Conservation (phyloP, 1,139 yeast species). For the Spathaspora jeffriesii region DNA sequence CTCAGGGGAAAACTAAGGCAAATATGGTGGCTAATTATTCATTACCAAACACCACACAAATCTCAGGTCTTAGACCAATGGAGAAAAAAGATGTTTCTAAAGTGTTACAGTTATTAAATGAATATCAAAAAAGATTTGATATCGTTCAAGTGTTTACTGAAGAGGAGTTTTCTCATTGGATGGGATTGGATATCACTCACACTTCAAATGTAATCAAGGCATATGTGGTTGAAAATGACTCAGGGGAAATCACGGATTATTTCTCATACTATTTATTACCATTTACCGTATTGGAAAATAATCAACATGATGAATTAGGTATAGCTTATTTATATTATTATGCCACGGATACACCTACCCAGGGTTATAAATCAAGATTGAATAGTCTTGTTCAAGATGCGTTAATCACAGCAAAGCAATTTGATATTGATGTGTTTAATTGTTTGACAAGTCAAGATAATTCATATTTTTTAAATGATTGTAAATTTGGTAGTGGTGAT, state of each 20-base stretch:
- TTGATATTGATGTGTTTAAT: slow-evolving; percentile 86
- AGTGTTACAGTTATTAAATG: slow-evolving; percentile 57
- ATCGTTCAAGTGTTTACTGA: slow-evolving; percentile 66
- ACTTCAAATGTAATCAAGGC: slow-evolving; percentile 61
- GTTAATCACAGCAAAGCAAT: slow-evolving; percentile 67
- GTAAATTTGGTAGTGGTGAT: slow-evolving; percentile 93
- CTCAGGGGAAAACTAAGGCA: slow-evolving; percentile 72
- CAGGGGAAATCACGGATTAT: slow-evolving; percentile 79
- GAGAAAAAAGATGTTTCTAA: slow-evolving; percentile 59
- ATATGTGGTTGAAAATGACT: slow-evolving; percentile 73
- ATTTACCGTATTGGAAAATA: slow-evolving; percentile 75
- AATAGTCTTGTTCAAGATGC: slow-evolving; percentile 69
- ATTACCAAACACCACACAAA: slow-evolving; percentile 59
- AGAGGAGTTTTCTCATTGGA: slow-evolving; percentile 83
- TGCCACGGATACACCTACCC: slow-evolving; percentile 62
- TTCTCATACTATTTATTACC: slow-evolving; percentile 89
- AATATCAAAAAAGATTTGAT: slow-evolving; percentile 71
- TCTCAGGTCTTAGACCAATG: slow-evolving; percentile 69
- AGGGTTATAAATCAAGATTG: slow-evolving; percentile 57
- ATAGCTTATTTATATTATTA: slow-evolving; percentile 92
- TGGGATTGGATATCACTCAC: slow-evolving; percentile 46
- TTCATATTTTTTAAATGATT: slow-evolving; percentile 72
- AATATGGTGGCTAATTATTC: slow-evolving; percentile 83
- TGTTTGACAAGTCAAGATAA: slow-evolving; percentile 93
- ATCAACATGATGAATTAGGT: slow-evolving; percentile 67